phyloP scores from a whole-genome alignment of 1,284 basidiomycete genomes.

The Apiotrichum gamsii region DNA sequence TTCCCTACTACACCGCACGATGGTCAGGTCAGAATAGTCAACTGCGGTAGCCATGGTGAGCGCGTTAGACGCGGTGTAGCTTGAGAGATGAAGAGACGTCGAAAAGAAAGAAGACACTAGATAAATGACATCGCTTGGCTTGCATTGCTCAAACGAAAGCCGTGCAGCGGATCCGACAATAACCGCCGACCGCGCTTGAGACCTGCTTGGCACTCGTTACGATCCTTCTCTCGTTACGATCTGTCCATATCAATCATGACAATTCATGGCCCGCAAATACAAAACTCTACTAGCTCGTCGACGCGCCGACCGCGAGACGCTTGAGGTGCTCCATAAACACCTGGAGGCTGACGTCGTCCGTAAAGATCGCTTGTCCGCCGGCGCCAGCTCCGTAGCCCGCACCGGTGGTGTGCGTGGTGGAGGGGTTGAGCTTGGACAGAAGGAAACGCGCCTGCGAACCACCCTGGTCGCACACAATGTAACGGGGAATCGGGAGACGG shows the following conservation, averaged over 20 bases:
- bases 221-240: too few species aligned
- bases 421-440: slow-evolving; percentile 92
- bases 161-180: too few species aligned
- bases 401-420: slow-evolving; percentile 91
- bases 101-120: too few species aligned
- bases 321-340: slow-evolving; percentile 96
- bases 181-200: too few species aligned
- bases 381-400: slow-evolving; percentile 67
- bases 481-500: slow-evolving; percentile 93
- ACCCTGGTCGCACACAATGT: slow-evolving; percentile 96
- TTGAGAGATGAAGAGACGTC: too few species aligned
- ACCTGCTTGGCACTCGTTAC: too few species aligned
- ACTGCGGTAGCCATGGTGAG: not conserved
- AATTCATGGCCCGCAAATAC: slow-evolving; percentile 1
- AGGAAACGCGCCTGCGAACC: slow-evolving; percentile 97
- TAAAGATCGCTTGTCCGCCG: slow-evolving; percentile 89
- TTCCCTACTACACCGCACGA: slow-evolving; percentile 10
- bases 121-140: too few species aligned
- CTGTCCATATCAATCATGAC: slow-evolving; percentile 3
- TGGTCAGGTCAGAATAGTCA: slow-evolving; percentile 13
- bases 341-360: slow-evolving; percentile 95
- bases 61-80: too few species aligned
- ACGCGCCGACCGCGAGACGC: slow-evolving; percentile 55
- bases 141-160: too few species aligned
- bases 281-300: slow-evolving; percentile 33